These are phyloP conservation scores for Aspergillus ostianus DNA, from an alignment of 495 filamentous ascomycete genomes.

Conservation along the genomic window DNA sequence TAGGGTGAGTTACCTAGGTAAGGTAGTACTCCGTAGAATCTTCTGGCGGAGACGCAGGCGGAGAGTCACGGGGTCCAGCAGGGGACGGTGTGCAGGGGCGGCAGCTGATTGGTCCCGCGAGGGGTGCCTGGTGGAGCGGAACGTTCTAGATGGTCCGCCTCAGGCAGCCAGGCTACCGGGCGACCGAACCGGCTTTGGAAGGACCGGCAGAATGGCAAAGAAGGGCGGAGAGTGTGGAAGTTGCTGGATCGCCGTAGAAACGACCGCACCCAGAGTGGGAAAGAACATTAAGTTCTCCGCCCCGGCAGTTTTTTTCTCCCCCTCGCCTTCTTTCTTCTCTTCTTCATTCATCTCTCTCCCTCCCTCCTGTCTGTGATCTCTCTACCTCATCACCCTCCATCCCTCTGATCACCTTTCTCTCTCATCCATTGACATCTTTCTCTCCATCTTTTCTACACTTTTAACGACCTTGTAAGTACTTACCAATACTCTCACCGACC, in stretches of 20 bases:
- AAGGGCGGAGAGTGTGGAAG: slow-evolving; percentile 40
- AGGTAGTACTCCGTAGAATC: not conserved
- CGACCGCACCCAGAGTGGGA: slow-evolving; percentile 33
- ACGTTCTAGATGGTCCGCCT: slow-evolving; percentile 31
- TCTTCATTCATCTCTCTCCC: slow-evolving; percentile 25
- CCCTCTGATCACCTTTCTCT: slow-evolving; percentile 1
- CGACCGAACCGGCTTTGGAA: not conserved
- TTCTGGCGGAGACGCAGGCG: slow-evolving; percentile 15
- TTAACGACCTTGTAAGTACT: slow-evolving; percentile 2
- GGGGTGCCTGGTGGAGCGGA: slow-evolving; percentile 24
- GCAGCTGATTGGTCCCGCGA: slow-evolving; percentile 19
- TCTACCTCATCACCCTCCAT: slow-evolving; percentile 7
- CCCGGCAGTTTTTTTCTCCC: slow-evolving; percentile 12
- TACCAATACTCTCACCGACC: no score
- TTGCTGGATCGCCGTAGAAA: slow-evolving; percentile 49
- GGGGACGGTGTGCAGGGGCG: slow-evolving; percentile 2
- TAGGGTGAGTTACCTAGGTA: not conserved
- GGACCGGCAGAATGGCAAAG: slow-evolving; percentile 11
- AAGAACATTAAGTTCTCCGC: slow-evolving; percentile 34
- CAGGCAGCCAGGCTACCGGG: slow-evolving; percentile 1
- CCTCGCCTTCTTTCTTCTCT: slow-evolving; percentile 17
- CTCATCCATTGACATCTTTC: slow-evolving; percentile 3
- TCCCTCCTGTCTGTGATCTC: slow-evolving; percentile 12
- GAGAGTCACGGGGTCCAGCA: slow-evolving; percentile 7
- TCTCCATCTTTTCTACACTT: not conserved